Evolutionary conservation across 257 asterid genomes (phyloP), one percentile per base, ranked within the genome.

Genomic region (Euphrasia confusa): DNA sequence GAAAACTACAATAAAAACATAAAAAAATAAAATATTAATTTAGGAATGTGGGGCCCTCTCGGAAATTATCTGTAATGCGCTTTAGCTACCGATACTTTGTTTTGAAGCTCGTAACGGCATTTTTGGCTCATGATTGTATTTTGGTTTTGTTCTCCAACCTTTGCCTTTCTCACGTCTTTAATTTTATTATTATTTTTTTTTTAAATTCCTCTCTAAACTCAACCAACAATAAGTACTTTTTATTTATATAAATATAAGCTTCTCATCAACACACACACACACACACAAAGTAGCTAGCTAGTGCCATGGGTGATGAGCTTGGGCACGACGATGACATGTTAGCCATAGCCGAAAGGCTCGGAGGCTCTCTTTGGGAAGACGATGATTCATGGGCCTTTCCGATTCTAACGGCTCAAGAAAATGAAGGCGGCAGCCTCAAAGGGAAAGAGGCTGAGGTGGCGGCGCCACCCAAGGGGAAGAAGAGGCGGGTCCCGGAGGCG

Each of bases 61-160:
- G 54, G 5, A 67, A 68, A 45, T n/a, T 54, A 18, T 58, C n/a
- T 57, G 64, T 32, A 58, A 14, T 32, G 48, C 28, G 74, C 54
- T 64, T 53, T 58, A 72, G 68, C 70, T 44, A 66, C 54, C 14
- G 54, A n/a, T 10, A 45, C 44, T 69, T 66, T 74, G 80, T 74
- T 70, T 50, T 63, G 76, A 76, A 79, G 79, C 68, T 67, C 39
- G 78, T 82, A 84, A 82, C 90, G 75, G 81, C 76, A 74, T 70
- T 75, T 48, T 72, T 54, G 77, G 77, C 79, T 68, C 73, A 83
- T 85, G 84, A 83, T 83, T 79, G 70, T 78, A 57, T 74, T 77
- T 83, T 81, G 79, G 75, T 78, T 57, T 45, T 66, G 53, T 78
- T 66, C 73, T 60, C 52, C 21, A 64, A 35, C 55, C 54, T 65